Evolutionary conservation across 129 eudicot species (phyloP).

Genomic region (Apium graveolens): DNA sequence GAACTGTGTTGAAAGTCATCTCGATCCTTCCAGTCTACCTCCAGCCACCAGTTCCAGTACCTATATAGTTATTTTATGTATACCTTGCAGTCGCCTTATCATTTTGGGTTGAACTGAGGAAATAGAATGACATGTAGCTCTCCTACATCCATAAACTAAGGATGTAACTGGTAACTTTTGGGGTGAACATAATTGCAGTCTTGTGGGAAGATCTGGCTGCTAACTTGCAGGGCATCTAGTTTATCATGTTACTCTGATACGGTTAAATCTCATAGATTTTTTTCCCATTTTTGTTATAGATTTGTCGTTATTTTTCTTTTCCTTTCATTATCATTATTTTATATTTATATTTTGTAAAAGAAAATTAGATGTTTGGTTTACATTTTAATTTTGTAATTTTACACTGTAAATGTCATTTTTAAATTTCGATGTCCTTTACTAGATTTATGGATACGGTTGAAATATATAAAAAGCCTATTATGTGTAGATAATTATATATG

Average conservation of each 20-base stretch:
- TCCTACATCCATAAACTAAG: constrained; percentile 31
- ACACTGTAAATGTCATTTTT: background rate
- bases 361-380: background rate
- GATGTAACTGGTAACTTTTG: constrained; percentile 27
- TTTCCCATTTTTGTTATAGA: constrained; percentile 13
- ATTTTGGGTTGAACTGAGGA: constrained; percentile 60
- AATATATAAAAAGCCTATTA: no score
- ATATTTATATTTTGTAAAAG: background rate
- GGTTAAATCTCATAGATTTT: constrained; percentile 25
- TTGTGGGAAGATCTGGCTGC: constrained; percentile 35
- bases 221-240: constrained; percentile 33
- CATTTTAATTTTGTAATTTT: background rate
- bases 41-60: constrained; percentile 23
- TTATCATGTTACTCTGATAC: constrained; percentile 21
- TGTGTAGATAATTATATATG: background rate
- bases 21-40: constrained; percentile 6
- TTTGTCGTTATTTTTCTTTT: background rate
- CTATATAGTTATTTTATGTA: constrained; percentile 28
- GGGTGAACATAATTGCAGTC: constrained; percentile 34
- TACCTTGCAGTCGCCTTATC: constrained; percentile 16
- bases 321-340: background rate
- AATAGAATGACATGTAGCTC: constrained; percentile 47
- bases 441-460: background rate
- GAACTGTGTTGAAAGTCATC: constrained; percentile 4
- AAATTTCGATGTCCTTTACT: background rate